A percentile compares a stretch with the other conserved stretches of the same genome.
phyloP scores from a whole-genome alignment of 257 asterid genomes.

The Coffea eugenioides region DNA sequence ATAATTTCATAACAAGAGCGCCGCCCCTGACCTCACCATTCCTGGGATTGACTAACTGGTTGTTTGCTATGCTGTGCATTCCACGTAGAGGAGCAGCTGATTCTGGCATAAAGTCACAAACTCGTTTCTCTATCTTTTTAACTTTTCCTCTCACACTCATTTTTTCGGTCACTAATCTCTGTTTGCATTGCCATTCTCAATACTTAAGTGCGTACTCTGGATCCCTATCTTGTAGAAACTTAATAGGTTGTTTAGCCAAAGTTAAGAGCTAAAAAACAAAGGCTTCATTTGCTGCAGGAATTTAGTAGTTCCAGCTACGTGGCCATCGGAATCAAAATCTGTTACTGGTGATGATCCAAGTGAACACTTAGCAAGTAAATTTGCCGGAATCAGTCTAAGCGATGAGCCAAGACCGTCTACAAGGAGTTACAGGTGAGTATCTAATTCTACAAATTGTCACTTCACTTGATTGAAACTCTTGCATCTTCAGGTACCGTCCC shows the following conservation, averaged over 20 bases:
- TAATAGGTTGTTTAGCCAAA: neutral
- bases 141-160: too few species aligned
- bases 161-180: too few species aligned
- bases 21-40: too few species aligned
- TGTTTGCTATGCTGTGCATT: neutral
- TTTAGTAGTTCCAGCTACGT: constrained; percentile 23
- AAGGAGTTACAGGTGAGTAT: neutral
- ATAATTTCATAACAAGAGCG: too few species aligned
- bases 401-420: neutral
- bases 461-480: neutral
- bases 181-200: too few species aligned
- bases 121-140: too few species aligned
- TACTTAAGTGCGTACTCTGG: too few species aligned
- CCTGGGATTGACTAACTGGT: neutral
- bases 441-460: neutral
- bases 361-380: neutral
- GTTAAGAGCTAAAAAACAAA: neutral
- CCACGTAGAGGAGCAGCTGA: neutral
- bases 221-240: too few species aligned
- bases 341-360: neutral
- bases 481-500: neutral
- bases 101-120: neutral
- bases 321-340: constrained; percentile 19
- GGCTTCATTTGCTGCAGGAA: constrained; percentile 19
- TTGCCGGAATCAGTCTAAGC: neutral